A percentile compares a stretch with the other conserved stretches of the same genome.
phyloP scores from a whole-genome alignment of 148 eudicot species.

The Agrostemma githago region DNA sequence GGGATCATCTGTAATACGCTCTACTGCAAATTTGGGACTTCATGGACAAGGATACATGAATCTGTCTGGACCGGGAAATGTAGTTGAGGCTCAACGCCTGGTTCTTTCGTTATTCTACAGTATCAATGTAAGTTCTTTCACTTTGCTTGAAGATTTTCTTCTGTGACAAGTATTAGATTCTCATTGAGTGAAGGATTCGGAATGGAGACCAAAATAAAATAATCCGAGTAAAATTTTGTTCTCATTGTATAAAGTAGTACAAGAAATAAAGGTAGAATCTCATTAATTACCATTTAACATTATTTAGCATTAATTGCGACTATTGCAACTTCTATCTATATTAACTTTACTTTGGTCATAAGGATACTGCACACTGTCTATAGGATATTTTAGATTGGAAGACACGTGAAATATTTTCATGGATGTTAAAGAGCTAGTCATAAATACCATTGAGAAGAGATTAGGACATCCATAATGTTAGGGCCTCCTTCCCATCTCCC shows the following conservation, averaged over 20 bases:
- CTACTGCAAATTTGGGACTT: constrained; percentile 86
- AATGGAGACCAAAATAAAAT: not conserved
- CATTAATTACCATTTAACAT: too few species aligned
- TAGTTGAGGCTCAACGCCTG: constrained; percentile 92
- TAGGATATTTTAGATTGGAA: not conserved
- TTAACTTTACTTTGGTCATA: not conserved
- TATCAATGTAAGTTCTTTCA: constrained; percentile 61
- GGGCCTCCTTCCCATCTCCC: not conserved
- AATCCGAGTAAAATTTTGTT: not conserved
- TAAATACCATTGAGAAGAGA: not conserved
- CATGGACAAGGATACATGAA: constrained; percentile 95
- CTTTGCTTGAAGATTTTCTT: constrained; percentile 1
- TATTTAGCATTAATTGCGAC: too few species aligned
- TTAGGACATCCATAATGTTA: not conserved
- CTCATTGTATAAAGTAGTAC: not conserved
- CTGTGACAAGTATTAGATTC: not conserved
- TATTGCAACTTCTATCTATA: not conserved
- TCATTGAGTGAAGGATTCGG: not conserved
- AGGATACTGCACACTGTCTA: not conserved
- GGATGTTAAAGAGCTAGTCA: not conserved
- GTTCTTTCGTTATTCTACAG: constrained; percentile 79
- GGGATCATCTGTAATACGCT: constrained; percentile 82
- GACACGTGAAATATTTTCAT: not conserved
- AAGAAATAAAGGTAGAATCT: not conserved
- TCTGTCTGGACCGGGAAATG: constrained; percentile 86